Percentiles rank a stretch among this genome's conserved stretches.
Evolutionary conservation across 176 grass and related monocot species (phyloP).

Genomic region (Phragmites australis): DNA sequence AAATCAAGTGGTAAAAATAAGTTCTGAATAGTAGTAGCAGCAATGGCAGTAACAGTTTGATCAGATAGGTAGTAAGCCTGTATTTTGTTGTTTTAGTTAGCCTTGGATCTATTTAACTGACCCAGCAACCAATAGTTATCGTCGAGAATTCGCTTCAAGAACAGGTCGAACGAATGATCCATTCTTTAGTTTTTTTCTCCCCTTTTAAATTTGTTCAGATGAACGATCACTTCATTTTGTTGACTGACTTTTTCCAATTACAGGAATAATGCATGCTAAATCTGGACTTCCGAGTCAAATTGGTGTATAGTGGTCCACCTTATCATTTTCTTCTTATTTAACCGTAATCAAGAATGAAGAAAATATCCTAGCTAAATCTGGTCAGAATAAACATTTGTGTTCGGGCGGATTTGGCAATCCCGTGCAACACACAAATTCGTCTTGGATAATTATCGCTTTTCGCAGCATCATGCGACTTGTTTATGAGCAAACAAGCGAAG

Average conservation of each 20-base stretch:
- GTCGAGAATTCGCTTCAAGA: neutral
- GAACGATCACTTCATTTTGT: constrained; percentile 2
- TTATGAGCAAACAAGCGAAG: too few species aligned
- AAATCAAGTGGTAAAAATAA: neutral
- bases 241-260: constrained; percentile 7
- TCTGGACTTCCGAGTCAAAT: constrained; percentile 20
- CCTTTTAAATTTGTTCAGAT: neutral
- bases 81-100: constrained; percentile 31
- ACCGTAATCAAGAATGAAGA: neutral
- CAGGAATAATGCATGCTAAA: constrained; percentile 5
- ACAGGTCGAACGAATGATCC: constrained; percentile 12
- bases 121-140: constrained; percentile 9
- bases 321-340: neutral
- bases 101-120: constrained; percentile 9
- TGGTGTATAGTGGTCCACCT: neutral
- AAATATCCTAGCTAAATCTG: neutral
- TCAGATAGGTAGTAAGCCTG: too few species aligned
- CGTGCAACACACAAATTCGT: too few species aligned
- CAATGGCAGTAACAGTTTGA: too few species aligned
- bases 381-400: constrained; percentile 17
- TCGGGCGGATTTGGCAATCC: too few species aligned
- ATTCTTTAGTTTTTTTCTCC: neutral
- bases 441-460: too few species aligned
- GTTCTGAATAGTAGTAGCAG: neutral
- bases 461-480: too few species aligned